Conservation (phyloP, 768 basidiomycete genomes). For the Podaxis mareebaensis region DNA sequence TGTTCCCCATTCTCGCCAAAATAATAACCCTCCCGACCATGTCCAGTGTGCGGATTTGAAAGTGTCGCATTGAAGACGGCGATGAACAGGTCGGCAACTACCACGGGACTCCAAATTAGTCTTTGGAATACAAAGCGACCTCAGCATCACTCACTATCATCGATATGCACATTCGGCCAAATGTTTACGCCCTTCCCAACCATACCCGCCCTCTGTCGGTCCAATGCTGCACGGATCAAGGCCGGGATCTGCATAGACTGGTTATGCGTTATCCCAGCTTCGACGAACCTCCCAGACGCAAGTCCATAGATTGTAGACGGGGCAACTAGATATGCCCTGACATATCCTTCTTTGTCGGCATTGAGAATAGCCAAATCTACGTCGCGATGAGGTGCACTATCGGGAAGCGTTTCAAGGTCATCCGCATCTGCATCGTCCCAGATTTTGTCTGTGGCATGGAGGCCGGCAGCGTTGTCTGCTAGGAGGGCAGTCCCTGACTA, state of each 20-base stretch:
- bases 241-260: constrained; percentile 54
- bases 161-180: constrained; percentile 58
- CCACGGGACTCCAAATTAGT: constrained; percentile 20
- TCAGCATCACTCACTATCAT: constrained; percentile 43
- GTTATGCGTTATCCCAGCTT: constrained; percentile 52
- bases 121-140: neutral
- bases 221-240: constrained; percentile 44
- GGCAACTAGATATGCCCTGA: constrained; percentile 50
- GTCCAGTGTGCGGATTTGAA: constrained; percentile 32
- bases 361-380: constrained; percentile 48
- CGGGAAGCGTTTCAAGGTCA: constrained; percentile 46
- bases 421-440: constrained; percentile 51
- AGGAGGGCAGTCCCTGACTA: constrained; percentile 38
- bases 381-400: constrained; percentile 47
- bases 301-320: constrained; percentile 64
- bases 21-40: constrained; percentile 54
- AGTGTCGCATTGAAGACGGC: constrained; percentile 40
- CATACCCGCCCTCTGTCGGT: constrained; percentile 51
- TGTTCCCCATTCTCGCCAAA: constrained; percentile 55
- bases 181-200: constrained; percentile 58
- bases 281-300: constrained; percentile 46
- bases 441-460: constrained; percentile 33
- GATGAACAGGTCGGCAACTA: constrained; percentile 48
- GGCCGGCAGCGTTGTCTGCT: constrained; percentile 46
- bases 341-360: constrained; percentile 53